These are phyloP conservation scores for Castanea crenata DNA, from an alignment of 306 rosid genomes.

Conservation along the genomic window DNA sequence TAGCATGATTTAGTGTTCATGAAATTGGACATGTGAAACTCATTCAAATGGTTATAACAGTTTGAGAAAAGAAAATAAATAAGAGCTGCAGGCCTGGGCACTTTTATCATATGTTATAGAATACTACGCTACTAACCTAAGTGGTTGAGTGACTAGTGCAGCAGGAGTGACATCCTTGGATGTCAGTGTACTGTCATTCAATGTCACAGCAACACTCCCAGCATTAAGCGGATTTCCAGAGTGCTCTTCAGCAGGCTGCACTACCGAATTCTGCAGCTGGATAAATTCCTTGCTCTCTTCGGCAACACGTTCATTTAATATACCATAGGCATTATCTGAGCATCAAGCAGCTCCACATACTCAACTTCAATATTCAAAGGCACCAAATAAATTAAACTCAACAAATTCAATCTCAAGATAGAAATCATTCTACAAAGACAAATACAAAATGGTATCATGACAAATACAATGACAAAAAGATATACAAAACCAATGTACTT, in stretches of 20 bases:
- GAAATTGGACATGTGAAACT: neutral
- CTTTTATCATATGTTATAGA: neutral
- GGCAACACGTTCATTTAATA: constrained; percentile 31
- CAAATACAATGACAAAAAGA: constrained; percentile 4
- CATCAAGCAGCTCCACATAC: constrained; percentile 36
- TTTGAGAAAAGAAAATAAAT: neutral
- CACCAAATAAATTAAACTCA: neutral
- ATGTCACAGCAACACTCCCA: constrained; percentile 21
- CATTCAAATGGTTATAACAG: neutral
- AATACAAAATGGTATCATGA: neutral
- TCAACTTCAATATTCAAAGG: constrained; percentile 26
- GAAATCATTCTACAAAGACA: constrained; percentile 2
- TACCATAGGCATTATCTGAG: constrained; percentile 36
- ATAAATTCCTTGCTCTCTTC: constrained; percentile 30
- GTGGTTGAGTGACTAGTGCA: constrained; percentile 23
- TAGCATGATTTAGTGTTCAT: neutral
- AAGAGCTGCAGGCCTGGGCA: neutral
- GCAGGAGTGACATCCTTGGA: constrained; percentile 37
- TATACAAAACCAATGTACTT: neutral
- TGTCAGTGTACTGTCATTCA: constrained; percentile 28
- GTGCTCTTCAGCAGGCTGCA: constrained; percentile 16
- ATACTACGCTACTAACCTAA: constrained; percentile 42
- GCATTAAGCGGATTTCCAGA: constrained; percentile 26
- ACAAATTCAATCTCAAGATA: constrained; percentile 7
- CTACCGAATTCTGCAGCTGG: constrained; percentile 27